Evolutionary conservation across 768 basidiomycete genomes (phyloP).

Genomic region (Dendrothele bispora): DNA sequence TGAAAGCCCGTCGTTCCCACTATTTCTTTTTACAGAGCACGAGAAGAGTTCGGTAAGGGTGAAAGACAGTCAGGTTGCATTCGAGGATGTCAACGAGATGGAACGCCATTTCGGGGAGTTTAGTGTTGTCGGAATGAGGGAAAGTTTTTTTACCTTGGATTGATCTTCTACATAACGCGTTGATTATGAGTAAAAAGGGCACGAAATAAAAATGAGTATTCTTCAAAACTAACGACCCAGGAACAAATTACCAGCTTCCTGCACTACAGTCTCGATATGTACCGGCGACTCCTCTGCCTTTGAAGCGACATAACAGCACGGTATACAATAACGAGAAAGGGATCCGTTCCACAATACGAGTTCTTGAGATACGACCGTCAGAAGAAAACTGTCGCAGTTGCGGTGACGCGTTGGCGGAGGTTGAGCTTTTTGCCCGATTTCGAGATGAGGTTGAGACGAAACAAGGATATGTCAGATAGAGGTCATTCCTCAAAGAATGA

Average conservation of each 20-base stretch:
- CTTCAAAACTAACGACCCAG: constrained; percentile 87
- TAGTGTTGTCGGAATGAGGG: constrained; percentile 85
- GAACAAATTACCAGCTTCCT: constrained; percentile 93
- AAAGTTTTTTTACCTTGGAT: constrained; percentile 76
- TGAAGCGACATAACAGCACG: constrained; percentile 93
- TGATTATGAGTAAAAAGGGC: not conserved
- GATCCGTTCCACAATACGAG: constrained; percentile 92
- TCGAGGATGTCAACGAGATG: constrained; percentile 95
- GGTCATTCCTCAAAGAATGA: no score
- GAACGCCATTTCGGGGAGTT: constrained; percentile 98
- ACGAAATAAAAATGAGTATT: constrained; percentile 44
- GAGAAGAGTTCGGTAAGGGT: no score
- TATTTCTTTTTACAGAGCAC: no score
- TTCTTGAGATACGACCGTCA: constrained; percentile 95
- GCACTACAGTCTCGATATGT: no score
- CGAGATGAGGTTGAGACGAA: constrained; percentile 59
- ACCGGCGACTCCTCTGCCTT: constrained; percentile 97
- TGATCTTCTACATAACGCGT: constrained; percentile 45
- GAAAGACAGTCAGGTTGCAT: no score
- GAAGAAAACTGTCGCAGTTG: no score
- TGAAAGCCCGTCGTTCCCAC: no score
- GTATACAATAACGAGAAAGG: constrained; percentile 87
- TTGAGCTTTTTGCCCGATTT: constrained; percentile 90
- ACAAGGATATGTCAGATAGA: no score
- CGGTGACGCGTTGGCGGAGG: no score